Percentiles rank a stretch among this genome's conserved stretches.
Evolutionary conservation across 1,139 yeast genomes (phyloP).

Genomic region (Yamadazyma aaseri): DNA sequence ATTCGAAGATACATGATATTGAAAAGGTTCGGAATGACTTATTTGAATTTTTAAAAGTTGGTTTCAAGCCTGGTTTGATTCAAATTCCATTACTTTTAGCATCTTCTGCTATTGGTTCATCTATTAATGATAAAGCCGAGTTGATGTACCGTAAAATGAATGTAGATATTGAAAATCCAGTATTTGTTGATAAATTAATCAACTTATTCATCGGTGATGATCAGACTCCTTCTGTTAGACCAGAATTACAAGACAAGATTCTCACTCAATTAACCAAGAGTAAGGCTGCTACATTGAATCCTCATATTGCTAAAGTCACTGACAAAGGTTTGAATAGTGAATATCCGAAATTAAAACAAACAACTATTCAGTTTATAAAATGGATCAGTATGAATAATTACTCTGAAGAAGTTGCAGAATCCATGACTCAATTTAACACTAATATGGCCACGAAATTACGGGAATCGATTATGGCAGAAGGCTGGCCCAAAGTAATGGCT

Average conservation of each 20-base stretch:
- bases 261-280: conserved; percentile 55
- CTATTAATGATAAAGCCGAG: conserved; percentile 52
- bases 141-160: conserved; percentile 50
- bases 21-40: conserved; percentile 40
- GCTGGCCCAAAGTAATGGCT: conserved; percentile 50
- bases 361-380: conserved; percentile 60
- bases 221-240: conserved; percentile 51
- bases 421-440: conserved; percentile 26
- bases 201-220: conserved; percentile 48
- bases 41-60: conserved; percentile 36
- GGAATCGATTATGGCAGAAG: conserved; percentile 51
- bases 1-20: conserved; percentile 49
- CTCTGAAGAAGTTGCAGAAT: conserved; percentile 16
- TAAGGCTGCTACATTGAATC: conserved; percentile 42
- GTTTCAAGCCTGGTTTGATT: conserved; percentile 34
- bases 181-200: conserved; percentile 44
- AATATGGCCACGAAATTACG: conserved; percentile 52
- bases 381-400: conserved; percentile 41
- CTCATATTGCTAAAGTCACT: conserved; percentile 41
- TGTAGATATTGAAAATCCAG: conserved; percentile 51
- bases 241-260: conserved; percentile 58
- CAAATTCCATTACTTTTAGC: conserved; percentile 59
- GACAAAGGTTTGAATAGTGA: conserved; percentile 59
- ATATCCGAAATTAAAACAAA: conserved; percentile 43
- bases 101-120: conserved; percentile 56